Evolutionary conservation across 2,329 filamentous ascomycete species (phyloP), one percentile per base, ranked within the genome.

Genomic region (Stemphylium beticola): DNA sequence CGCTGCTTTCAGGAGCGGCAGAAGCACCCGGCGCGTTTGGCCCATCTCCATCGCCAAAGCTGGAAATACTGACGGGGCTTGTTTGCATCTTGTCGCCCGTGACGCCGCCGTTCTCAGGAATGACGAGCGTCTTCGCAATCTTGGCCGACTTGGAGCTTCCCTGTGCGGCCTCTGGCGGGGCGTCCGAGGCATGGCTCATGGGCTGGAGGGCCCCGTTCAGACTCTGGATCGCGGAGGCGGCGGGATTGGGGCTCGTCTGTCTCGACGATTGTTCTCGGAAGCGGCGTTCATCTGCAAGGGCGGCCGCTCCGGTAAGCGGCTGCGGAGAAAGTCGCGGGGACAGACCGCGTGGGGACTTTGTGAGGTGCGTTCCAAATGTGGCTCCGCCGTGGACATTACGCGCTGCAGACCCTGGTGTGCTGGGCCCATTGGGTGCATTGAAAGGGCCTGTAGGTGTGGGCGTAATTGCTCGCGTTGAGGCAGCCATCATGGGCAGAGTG

Each of bases 1-100:
- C 73, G 24, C 57, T 51, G 75, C 77, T 45, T 73, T 75, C 44
- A 40, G 79, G 82, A 14, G 77, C 80, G 34, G 83, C 77, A 34
- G 83, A 82, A 32, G 77, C 78, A 22, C 81, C 79, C 12, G 75
- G 73, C 46, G 73, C 77, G 29, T 76, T 73, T 14, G 76, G 73
- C 49, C 77, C 79, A 39, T 86, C 83, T 14, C 78, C 68, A 22
- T 83, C 80, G 38, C 79, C 82, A 64, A 84, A 83, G 60, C 82
- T 83, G 9, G 80, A 80, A 48, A 82, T 71, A 66, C 82, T 85
- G 37, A 80, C 78, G 6, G 83, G 78, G 63, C 80, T 83, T 31
- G 79, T 78, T 64, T 85, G 81, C 57, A 81, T 75, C 55, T 71
- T 75, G 36, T 81, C 78, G 48, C 77, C 69, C 14, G 72, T 74